Evolutionary conservation across 108 stramenopile species (phyloP).

Genomic region (Seminavis robusta): DNA sequence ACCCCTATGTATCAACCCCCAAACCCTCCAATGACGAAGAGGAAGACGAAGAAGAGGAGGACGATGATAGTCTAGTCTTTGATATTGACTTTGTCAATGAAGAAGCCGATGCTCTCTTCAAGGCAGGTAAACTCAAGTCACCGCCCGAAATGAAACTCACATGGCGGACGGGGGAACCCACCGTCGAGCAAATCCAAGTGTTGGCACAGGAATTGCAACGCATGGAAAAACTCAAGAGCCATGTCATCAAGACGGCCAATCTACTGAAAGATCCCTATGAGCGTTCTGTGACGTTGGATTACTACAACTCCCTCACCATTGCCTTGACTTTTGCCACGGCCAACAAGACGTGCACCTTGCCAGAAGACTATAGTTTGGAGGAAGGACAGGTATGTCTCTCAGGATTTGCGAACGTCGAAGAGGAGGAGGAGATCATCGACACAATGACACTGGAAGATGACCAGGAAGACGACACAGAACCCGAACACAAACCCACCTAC

Average conservation of each 20-base stretch:
- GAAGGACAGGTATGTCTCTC: background rate
- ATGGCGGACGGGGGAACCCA: background rate
- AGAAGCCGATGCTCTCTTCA: background rate
- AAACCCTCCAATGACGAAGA: background rate
- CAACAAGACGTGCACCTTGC: no score
- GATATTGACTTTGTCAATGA: background rate
- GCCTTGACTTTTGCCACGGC: no score
- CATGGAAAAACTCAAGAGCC: background rate
- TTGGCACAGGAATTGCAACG: no score
- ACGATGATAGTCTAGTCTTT: background rate
- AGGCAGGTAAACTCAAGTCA: background rate
- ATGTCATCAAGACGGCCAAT: no score
- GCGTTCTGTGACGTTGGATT: background rate
- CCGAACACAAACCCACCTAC: conserved; percentile 1
- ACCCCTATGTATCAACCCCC: background rate
- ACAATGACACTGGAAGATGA: conserved; percentile 4
- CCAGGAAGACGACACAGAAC: no score
- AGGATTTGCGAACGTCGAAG: background rate
- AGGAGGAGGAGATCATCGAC: conserved; percentile 6
- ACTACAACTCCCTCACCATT: background rate
- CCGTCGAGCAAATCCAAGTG: no score
- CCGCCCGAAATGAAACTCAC: background rate
- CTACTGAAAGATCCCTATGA: no score
- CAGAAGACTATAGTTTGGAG: no score
- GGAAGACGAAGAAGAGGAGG: background rate